phyloP scores from a whole-genome alignment of 371 early-diverging fungal genomes.

The Zychaea mexicana region DNA sequence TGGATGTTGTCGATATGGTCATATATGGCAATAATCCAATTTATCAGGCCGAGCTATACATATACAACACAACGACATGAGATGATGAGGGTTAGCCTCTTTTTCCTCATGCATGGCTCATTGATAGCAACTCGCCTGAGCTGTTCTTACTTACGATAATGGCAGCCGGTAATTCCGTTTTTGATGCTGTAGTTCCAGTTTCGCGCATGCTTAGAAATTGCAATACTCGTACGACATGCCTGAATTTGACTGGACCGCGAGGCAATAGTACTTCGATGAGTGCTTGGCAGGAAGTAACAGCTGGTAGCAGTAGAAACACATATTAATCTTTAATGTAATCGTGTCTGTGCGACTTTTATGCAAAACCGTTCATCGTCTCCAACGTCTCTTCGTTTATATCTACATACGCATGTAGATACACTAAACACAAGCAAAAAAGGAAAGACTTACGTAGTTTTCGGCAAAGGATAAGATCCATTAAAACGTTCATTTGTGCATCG shows the following conservation, averaged over 20 bases:
- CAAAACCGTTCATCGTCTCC: neutral
- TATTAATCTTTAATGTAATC: too few relatives aligned
- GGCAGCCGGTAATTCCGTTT: too few relatives aligned
- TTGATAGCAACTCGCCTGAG: too few relatives aligned
- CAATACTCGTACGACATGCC: constrained; percentile 40
- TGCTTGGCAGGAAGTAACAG: too few relatives aligned
- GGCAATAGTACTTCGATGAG: constrained; percentile 47
- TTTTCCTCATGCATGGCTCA: too few relatives aligned
- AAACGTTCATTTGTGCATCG: constrained; percentile 1
- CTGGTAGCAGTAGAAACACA: too few relatives aligned
- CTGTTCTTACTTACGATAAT: too few relatives aligned
- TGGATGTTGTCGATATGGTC: constrained; percentile 45
- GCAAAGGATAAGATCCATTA: constrained; percentile 21
- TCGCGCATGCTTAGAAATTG: constrained; percentile 34
- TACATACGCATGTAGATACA: too few relatives aligned
- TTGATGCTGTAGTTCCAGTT: constrained; percentile 9
- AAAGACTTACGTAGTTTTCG: constrained; percentile 17
- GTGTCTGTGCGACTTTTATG: too few relatives aligned
- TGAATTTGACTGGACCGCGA: constrained; percentile 41
- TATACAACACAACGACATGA: too few relatives aligned
- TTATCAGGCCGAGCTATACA: constrained; percentile 36
- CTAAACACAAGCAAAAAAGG: neutral
- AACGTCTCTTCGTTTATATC: too few relatives aligned
- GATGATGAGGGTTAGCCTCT: too few relatives aligned
- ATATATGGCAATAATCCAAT: constrained; percentile 53